A percentile compares a stretch with the other conserved stretches of the same genome.
These are phyloP conservation scores for Lasiodiplodia citricola DNA, from an alignment of 2,329 filamentous ascomycete species.

Conservation along the genomic window DNA sequence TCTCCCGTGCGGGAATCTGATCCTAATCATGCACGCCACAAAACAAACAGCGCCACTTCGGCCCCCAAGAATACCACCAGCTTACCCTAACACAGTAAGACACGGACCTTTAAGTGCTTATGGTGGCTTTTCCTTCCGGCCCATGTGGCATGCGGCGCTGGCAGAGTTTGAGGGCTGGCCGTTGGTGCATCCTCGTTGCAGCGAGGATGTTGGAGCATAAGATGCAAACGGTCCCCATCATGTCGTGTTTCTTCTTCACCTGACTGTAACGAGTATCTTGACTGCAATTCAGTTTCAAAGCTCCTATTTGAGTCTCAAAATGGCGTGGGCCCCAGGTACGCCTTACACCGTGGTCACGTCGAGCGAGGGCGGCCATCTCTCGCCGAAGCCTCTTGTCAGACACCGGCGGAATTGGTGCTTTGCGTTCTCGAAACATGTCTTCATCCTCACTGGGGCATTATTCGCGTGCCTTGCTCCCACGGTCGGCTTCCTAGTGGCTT, in stretches of 20 bases:
- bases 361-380: neutral
- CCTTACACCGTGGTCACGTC: neutral
- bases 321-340: neutral
- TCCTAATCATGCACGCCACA: neutral
- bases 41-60: neutral
- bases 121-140: neutral
- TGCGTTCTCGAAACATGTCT: neutral
- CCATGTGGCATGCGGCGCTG: neutral
- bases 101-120: neutral
- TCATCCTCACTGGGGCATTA: neutral
- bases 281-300: neutral
- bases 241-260: neutral
- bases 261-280: neutral
- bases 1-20: neutral
- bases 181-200: neutral
- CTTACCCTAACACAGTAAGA: neutral
- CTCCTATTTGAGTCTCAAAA: neutral
- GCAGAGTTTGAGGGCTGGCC: neutral
- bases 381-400: slow-evolving; percentile 6
- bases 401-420: neutral
- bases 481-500: neutral
- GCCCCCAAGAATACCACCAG: neutral
- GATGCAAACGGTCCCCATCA: neutral
- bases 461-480: slow-evolving; percentile 1
- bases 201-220: neutral